Evolutionary conservation across 106 monocot species (phyloP).

Genomic region (Triglochin maritima): DNA sequence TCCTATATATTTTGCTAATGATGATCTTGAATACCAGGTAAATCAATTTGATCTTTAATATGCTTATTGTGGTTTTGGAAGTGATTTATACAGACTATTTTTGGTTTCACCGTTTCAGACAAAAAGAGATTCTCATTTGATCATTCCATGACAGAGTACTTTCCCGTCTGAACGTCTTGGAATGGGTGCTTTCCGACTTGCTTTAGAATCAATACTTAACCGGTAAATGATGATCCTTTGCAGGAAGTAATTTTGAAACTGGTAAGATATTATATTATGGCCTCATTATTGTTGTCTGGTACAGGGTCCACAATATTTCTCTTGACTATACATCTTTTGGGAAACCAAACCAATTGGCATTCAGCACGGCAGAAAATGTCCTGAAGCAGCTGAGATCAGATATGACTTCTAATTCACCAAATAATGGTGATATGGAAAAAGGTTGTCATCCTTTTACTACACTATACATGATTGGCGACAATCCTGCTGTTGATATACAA

Average conservation of each 20-base stretch:
- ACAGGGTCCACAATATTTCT: slow-evolving; percentile 45
- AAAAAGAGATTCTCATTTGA: background rate
- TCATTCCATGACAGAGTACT: slow-evolving; percentile 40
- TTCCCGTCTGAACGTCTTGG: slow-evolving; percentile 92
- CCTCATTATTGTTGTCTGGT: background rate
- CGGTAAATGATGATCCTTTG: slow-evolving; percentile 22
- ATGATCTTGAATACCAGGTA: slow-evolving; percentile 98
- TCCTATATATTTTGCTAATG: slow-evolving; percentile 84
- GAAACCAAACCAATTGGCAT: slow-evolving; percentile 84
- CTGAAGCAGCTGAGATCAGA: slow-evolving; percentile 35
- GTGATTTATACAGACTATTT: background rate
- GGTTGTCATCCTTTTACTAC: slow-evolving; percentile 27
- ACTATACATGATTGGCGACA: slow-evolving; percentile 96
- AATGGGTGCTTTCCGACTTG: slow-evolving; percentile 98
- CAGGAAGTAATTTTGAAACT: background rate
- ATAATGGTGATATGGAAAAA: slow-evolving; percentile 3
- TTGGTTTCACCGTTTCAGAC: background rate
- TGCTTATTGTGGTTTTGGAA: background rate
- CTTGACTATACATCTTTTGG: slow-evolving; percentile 78
- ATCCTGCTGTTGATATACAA: slow-evolving; percentile 84
- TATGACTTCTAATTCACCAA: slow-evolving; percentile 6
- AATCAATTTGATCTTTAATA: background rate
- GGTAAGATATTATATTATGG: background rate
- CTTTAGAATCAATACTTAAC: slow-evolving; percentile 79
- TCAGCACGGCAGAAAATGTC: slow-evolving; percentile 70